Conservation (phyloP, 1,139 yeast genomes). For the Ogataea hybrid region DNA sequence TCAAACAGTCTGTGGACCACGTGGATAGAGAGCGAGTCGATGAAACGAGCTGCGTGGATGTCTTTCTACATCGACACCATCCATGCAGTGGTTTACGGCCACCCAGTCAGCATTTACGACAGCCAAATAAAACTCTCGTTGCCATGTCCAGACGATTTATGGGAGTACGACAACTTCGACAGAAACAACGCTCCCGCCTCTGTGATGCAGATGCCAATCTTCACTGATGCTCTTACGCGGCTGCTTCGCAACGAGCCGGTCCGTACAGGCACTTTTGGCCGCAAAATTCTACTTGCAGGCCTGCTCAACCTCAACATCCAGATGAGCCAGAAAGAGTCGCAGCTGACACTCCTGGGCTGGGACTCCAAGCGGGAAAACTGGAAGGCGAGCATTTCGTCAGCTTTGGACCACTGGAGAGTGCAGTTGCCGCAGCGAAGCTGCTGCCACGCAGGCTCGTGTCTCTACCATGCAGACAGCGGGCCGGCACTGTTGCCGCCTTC, state of each 20-base stretch:
- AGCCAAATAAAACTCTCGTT: constrained; percentile 65
- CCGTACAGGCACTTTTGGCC: constrained; percentile 40
- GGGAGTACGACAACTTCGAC: constrained; percentile 50
- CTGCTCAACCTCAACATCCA: constrained; percentile 62
- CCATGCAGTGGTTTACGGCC: constrained; percentile 74
- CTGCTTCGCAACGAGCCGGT: constrained; percentile 49
- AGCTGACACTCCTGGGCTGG: constrained; percentile 31
- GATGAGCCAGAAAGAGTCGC: constrained; percentile 50
- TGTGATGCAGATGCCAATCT: constrained; percentile 33
- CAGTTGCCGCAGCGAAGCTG: constrained; percentile 21
- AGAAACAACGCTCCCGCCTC: constrained; percentile 28
- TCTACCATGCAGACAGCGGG: constrained; percentile 5
- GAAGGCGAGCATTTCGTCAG: constrained; percentile 59
- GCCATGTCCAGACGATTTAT: constrained; percentile 72
- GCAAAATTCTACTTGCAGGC: constrained; percentile 64
- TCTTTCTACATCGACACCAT: constrained; percentile 73
- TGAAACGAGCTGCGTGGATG: constrained; percentile 72
- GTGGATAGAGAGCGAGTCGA: constrained; percentile 76
- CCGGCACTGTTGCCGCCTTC: constrained; percentile 7
- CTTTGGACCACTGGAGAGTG: constrained; percentile 55
- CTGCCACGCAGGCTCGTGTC: constrained; percentile 15
- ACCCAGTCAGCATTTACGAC: constrained; percentile 60
- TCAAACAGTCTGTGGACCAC: constrained; percentile 40
- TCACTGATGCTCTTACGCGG: constrained; percentile 50
- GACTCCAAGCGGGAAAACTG: constrained; percentile 43